A percentile compares a stretch with the other conserved stretches of the same genome.
Conservation (phyloP, 2,329 filamentous ascomycete genomes). For the Beauveria sp. region DNA sequence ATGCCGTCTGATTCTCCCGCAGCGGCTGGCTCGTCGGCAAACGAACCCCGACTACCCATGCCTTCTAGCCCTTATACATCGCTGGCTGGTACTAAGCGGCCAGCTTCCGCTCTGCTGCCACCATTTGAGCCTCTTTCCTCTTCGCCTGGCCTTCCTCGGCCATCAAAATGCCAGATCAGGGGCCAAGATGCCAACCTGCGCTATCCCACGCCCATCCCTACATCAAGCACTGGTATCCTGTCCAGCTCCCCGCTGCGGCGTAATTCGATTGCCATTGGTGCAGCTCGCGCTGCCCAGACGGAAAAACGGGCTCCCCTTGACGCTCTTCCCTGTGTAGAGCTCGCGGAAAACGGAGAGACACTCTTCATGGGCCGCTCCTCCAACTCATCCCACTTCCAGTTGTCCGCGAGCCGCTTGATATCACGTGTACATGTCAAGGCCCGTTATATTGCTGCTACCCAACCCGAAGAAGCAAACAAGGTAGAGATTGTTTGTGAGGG, state of each 20-base stretch:
- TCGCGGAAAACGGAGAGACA: slow-evolving; percentile 73
- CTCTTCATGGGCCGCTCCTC: slow-evolving; percentile 88
- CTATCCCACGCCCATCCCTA: slow-evolving; percentile 91
- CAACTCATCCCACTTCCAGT: slow-evolving; percentile 90
- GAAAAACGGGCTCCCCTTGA: slow-evolving; percentile 75
- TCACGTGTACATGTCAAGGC: slow-evolving; percentile 91
- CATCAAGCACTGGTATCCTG: slow-evolving; percentile 85
- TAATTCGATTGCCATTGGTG: slow-evolving; percentile 45
- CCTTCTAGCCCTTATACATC: slow-evolving; percentile 13
- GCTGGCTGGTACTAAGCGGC: slow-evolving; percentile 47
- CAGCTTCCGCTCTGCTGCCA: slow-evolving; percentile 63
- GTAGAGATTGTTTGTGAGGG: slow-evolving; percentile 87
- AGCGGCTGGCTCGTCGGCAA: background rate
- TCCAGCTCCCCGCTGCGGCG: slow-evolving; percentile 71
- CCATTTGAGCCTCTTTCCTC: slow-evolving; percentile 76
- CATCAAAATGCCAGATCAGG: slow-evolving; percentile 57
- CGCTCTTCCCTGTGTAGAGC: slow-evolving; percentile 72
- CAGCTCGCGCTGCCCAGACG: slow-evolving; percentile 34
- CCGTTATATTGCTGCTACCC: slow-evolving; percentile 64
- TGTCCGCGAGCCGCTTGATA: slow-evolving; percentile 85
- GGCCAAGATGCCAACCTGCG: slow-evolving; percentile 45
- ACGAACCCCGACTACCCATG: slow-evolving; percentile 11
- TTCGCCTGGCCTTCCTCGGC: slow-evolving; percentile 63
- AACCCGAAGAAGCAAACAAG: slow-evolving; percentile 62
- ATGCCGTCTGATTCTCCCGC: slow-evolving; percentile 9